phyloP scores from a whole-genome alignment of 176 grass and related monocot genomes.

The Coix lacrymajobi region DNA sequence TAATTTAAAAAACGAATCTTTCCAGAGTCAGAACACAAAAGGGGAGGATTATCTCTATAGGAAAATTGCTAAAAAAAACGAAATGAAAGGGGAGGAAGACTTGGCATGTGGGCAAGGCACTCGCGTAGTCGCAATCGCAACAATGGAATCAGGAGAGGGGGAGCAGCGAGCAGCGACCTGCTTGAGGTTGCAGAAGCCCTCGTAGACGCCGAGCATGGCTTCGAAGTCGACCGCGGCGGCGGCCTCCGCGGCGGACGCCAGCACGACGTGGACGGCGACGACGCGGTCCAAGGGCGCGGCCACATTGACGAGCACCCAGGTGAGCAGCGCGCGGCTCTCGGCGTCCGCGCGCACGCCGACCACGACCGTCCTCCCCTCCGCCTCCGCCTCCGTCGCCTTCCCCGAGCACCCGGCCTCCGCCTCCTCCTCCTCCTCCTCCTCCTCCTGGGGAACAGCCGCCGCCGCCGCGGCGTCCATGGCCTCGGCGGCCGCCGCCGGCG shows the following conservation, averaged over 20 bases:
- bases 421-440: background rate
- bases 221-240: constrained; percentile 57
- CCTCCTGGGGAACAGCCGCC: background rate
- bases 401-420: background rate
- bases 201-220: constrained; percentile 83
- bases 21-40: background rate
- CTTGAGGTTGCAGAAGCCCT: constrained; percentile 91
- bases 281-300: constrained; percentile 61
- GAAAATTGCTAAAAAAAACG: background rate
- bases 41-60: background rate
- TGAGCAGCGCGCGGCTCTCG: constrained; percentile 80
- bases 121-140: background rate
- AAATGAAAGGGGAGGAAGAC: background rate
- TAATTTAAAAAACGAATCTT: background rate
- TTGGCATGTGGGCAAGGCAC: constrained; percentile 4
- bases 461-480: constrained; percentile 1
- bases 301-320: constrained; percentile 81
- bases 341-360: constrained; percentile 66
- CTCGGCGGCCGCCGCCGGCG: background rate
- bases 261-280: constrained; percentile 76
- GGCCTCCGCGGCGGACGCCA: constrained; percentile 22
- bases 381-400: background rate
- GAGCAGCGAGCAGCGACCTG: constrained; percentile 44
- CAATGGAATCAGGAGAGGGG: background rate
- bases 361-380: constrained; percentile 59